These are phyloP conservation scores for Ustilago lituana DNA, from an alignment of 1,284 basidiomycete species.

Conservation along the genomic window DNA sequence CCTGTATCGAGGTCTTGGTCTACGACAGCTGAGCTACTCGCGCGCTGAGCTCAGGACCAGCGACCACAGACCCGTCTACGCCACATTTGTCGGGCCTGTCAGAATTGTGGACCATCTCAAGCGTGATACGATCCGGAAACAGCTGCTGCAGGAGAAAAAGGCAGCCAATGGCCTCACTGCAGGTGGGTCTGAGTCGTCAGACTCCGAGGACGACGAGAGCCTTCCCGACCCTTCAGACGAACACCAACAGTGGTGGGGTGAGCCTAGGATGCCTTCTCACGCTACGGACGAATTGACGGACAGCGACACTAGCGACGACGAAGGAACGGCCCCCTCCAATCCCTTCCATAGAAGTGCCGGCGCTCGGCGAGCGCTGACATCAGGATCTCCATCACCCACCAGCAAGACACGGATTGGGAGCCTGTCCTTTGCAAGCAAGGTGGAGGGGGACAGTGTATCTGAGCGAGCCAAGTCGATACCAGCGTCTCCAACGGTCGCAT, in stretches of 20 bases:
- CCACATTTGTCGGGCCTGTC: conserved; percentile 80
- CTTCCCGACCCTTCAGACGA: conserved; percentile 48
- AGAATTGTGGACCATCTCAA: conserved; percentile 81
- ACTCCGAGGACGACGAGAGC: conserved; percentile 21
- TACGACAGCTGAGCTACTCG: conserved; percentile 67
- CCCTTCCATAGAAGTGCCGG: conserved; percentile 13
- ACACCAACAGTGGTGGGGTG: conserved; percentile 45
- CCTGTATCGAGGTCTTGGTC: conserved; percentile 73
- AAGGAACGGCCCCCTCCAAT: not conserved
- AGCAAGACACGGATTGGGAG: conserved; percentile 1
- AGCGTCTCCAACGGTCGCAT: conserved; percentile 19
- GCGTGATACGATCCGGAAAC: conserved; percentile 76
- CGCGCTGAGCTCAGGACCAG: conserved; percentile 85
- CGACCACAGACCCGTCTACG: conserved; percentile 95
- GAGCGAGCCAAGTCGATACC: conserved; percentile 11
- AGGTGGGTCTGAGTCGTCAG: conserved; percentile 17
- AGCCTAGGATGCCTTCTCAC: not conserved
- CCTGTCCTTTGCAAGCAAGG: not conserved
- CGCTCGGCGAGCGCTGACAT: not conserved
- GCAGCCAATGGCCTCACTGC: conserved; percentile 17
- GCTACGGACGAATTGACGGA: conserved; percentile 3
- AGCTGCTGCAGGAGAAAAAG: conserved; percentile 67
- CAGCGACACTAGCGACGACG: conserved; percentile 17
- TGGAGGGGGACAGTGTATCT: not conserved
- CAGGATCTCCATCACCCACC: not conserved